phyloP scores from a whole-genome alignment of 208 protist species.

The Leishmania gerbilli region DNA sequence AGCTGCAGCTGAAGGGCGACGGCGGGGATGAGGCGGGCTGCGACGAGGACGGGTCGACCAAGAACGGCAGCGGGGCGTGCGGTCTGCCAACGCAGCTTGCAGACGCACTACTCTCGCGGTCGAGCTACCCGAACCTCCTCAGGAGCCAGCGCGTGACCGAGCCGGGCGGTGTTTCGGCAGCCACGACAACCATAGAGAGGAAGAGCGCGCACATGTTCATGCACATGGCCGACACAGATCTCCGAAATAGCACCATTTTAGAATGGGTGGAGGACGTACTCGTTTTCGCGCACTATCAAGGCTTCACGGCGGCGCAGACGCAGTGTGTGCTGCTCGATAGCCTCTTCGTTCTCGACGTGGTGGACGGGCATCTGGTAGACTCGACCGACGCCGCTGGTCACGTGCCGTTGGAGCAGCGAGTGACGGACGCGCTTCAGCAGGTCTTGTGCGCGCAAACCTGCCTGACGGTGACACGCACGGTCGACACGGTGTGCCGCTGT shows the following conservation, averaged over 20 bases:
- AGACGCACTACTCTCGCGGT: slow-evolving; percentile 26
- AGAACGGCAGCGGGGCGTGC: background rate
- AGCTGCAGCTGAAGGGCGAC: slow-evolving; percentile 3
- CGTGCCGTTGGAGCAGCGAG: slow-evolving; percentile 27
- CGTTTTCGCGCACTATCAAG: slow-evolving; percentile 38
- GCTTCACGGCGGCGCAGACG: slow-evolving; percentile 59
- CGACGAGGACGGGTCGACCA: background rate
- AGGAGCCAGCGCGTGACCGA: background rate
- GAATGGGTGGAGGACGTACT: slow-evolving; percentile 83
- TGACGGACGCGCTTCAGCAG: slow-evolving; percentile 36
- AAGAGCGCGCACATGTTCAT: slow-evolving; percentile 28
- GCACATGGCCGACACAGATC: slow-evolving; percentile 37
- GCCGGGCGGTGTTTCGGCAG: too few species aligned
- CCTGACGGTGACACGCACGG: slow-evolving; percentile 32
- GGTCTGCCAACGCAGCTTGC: slow-evolving; percentile 5
- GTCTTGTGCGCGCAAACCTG: slow-evolving; percentile 58
- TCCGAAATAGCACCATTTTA: slow-evolving; percentile 48
- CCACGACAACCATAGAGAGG: background rate
- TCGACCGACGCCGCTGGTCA: slow-evolving; percentile 16
- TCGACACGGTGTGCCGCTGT: slow-evolving; percentile 31
- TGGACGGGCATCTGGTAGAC: slow-evolving; percentile 26
- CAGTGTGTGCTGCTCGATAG: slow-evolving; percentile 69
- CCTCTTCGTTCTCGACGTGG: slow-evolving; percentile 45
- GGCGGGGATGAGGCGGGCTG: background rate
- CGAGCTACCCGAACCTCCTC: slow-evolving; percentile 5